Base-by-base conservation (phyloP, 75 land plant genomes). In the Chamaecyparis obtusa region DNA sequence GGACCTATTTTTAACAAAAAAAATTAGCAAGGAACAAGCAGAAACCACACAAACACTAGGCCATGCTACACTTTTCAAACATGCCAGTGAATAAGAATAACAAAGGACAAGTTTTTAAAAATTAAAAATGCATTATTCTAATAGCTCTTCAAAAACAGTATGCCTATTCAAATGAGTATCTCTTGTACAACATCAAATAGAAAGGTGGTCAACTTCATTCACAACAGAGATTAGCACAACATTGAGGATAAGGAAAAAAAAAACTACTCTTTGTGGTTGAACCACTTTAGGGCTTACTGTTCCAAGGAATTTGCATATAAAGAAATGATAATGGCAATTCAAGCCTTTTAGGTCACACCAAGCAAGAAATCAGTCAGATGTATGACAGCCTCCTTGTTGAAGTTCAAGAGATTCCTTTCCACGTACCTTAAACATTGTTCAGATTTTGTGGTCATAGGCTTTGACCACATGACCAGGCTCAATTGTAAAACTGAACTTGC, bases 181-280 rank as follows among this genome's bases (percentile, higher is more conserved):
- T 36, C 21, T 5, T 21, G 32, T 11, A 41, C 10, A 46, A 39
- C 30, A n/a, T n/a, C 46, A 46, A 27, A 81, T 64, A 64, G 69
- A 64, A 64, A 39, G n/a, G 46, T 41, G 39, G 33, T 30, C 30
- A 27, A n/a, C 48, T 46, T 44, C 10, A n/a, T 27, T 81, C n/a
- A 81, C 48, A 81, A 81, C 51, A 81, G 49, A 81, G 44, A 81
- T 81, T 9, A 81, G 46, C 10, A 81, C 49, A 81, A 2, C 51
- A 46, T 3, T 46, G 33, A 14, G 48, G 48, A 49, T 27, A 81
- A 81, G 14, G 7, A 80, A 44, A 3, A 46, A 27, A n/a, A n/a
- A 81, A 21, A 24, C 14, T 81, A 81, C 14, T 81, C 36, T 33
- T 27, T 64, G n/a, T 24, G 69, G 8, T 64, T 64, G 8, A 64